A percentile compares a stretch with the other conserved stretches of the same genome.
Evolutionary conservation across 164 flowering plant species (phyloP).

Genomic region (Umbilicus rupestris): DNA sequence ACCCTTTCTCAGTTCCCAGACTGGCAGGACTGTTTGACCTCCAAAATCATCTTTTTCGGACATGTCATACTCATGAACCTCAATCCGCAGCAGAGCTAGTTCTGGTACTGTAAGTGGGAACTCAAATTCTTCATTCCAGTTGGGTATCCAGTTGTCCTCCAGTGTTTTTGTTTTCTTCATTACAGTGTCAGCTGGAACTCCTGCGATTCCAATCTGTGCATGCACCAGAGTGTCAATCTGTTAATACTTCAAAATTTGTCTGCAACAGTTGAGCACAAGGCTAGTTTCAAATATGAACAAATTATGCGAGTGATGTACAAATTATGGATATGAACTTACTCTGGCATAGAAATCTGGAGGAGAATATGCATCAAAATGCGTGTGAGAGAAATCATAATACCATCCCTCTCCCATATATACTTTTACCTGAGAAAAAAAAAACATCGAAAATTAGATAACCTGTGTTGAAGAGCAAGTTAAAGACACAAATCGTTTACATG

Average conservation of each 20-base stretch:
- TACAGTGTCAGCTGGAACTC: conserved; percentile 47
- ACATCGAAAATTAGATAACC: background rate
- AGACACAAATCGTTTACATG: background rate
- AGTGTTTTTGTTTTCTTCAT: conserved; percentile 62
- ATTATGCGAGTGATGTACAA: background rate
- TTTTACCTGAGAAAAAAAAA: conserved; percentile 32
- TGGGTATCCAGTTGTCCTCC: conserved; percentile 64
- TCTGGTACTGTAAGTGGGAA: conserved; percentile 74
- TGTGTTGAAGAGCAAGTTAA: background rate
- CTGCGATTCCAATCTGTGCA: conserved; percentile 65
- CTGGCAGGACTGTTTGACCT: conserved; percentile 67
- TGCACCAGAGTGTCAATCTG: background rate
- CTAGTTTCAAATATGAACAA: background rate
- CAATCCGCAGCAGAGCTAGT: conserved; percentile 63
- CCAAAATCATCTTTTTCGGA: conserved; percentile 77
- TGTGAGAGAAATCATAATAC: conserved; percentile 42
- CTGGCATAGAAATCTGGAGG: conserved; percentile 67
- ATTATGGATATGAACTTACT: conserved; percentile 34
- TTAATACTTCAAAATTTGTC: background rate
- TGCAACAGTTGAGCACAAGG: too few relatives aligned
- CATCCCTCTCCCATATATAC: conserved; percentile 78
- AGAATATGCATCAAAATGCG: conserved; percentile 56
- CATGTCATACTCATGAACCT: conserved; percentile 71
- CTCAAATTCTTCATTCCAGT: conserved; percentile 60
- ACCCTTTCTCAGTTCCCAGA: conserved; percentile 53